A percentile compares a stretch with the other conserved stretches of the same genome.
Conservation (phyloP, 2,329 filamentous ascomycete species). For the Fusarium humuli region DNA sequence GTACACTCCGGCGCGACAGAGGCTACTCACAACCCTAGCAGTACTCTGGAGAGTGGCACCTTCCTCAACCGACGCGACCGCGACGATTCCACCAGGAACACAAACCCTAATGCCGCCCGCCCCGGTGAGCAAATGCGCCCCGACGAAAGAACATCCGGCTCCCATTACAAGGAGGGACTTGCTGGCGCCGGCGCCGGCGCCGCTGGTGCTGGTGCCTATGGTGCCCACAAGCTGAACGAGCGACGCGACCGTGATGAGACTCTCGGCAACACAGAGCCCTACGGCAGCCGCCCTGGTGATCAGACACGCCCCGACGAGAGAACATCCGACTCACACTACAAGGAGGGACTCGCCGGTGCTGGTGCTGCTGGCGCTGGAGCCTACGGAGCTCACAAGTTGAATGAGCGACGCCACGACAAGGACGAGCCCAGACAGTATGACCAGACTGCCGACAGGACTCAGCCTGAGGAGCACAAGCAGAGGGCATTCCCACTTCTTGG, state of each 20-base stretch:
- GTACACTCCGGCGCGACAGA: not conserved
- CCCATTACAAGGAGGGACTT: conserved; percentile 19
- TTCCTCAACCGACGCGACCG: conserved; percentile 1
- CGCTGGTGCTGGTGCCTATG: conserved; percentile 11
- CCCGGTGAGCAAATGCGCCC: not conserved
- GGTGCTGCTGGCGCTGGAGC: conserved; percentile 12
- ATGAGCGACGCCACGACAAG: conserved; percentile 1
- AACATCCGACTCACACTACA: conserved; percentile 16
- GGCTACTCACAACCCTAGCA: not conserved
- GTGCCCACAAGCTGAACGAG: conserved; percentile 20
- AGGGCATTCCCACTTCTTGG: conserved; percentile 31
- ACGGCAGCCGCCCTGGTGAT: not conserved
- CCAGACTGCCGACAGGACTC: not conserved
- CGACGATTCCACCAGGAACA: not conserved
- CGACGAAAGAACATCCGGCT: not conserved
- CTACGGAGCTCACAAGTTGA: conserved; percentile 13
- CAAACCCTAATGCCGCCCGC: conserved; percentile 7
- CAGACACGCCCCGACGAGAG: not conserved
- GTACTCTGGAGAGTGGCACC: conserved; percentile 7
- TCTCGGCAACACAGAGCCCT: conserved; percentile 2
- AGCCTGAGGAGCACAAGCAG: conserved; percentile 23
- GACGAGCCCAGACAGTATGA: not conserved
- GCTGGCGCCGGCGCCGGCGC: not conserved
- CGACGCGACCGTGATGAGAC: not conserved
- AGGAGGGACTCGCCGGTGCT: conserved; percentile 11